A percentile compares a stretch with the other conserved stretches of the same genome.
These are phyloP conservation scores for Delphinella strobiligena DNA, from an alignment of 2,329 filamentous ascomycete species.

Conservation along the genomic window DNA sequence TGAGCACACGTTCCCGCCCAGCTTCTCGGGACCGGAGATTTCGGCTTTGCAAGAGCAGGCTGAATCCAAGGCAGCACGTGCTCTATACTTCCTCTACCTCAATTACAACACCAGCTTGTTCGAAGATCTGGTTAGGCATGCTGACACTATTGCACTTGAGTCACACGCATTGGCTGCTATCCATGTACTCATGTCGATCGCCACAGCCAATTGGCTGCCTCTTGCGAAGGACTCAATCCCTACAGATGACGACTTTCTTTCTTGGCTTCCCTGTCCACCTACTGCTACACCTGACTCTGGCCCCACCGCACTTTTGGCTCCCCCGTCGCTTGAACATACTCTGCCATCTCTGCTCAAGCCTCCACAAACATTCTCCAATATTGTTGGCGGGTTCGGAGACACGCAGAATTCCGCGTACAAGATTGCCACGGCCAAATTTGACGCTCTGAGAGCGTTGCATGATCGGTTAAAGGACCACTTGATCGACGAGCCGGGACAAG, in stretches of 20 bases:
- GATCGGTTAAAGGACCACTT: slow-evolving; percentile 24
- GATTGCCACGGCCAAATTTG: slow-evolving; percentile 46
- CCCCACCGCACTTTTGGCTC: slow-evolving; percentile 39
- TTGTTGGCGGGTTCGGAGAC: slow-evolving; percentile 47
- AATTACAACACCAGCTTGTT: slow-evolving; percentile 43
- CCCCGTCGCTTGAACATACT: slow-evolving; percentile 36
- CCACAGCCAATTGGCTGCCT: slow-evolving; percentile 43
- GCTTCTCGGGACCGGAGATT: slow-evolving; percentile 9
- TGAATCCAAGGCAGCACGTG: slow-evolving; percentile 35
- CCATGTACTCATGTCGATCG: slow-evolving; percentile 38
- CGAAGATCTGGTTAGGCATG: slow-evolving; percentile 37
- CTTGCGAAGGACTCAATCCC: slow-evolving; percentile 10
- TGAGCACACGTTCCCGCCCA: slow-evolving; percentile 21
- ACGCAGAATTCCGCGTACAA: slow-evolving; percentile 45
- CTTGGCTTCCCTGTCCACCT: slow-evolving; percentile 18
- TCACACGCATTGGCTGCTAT: slow-evolving; percentile 45
- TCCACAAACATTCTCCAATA: slow-evolving; percentile 43
- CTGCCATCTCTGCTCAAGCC: slow-evolving; percentile 47
- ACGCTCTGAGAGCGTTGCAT: slow-evolving; percentile 40
- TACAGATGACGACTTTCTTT: slow-evolving; percentile 21
- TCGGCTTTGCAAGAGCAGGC: slow-evolving; percentile 11
- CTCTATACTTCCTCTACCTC: slow-evolving; percentile 42
- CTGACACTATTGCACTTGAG: slow-evolving; percentile 45
- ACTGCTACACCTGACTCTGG: slow-evolving; percentile 28
- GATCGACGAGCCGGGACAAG: background rate